phyloP scores from a whole-genome alignment of 2,329 filamentous ascomycete genomes.

The Colletotrichum sp. region DNA sequence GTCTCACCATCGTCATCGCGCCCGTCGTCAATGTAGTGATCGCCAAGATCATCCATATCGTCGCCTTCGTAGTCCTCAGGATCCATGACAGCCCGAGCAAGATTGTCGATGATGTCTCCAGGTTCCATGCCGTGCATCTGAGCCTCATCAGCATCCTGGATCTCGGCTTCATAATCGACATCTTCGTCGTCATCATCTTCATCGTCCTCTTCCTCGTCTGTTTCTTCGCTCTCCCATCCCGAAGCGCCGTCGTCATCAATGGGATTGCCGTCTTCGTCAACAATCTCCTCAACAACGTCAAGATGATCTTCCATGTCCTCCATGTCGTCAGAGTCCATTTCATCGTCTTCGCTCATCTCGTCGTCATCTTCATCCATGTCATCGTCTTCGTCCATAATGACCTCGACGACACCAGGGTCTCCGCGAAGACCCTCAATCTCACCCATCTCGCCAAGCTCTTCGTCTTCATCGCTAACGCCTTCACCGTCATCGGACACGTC shows the following conservation, averaged over 20 bases:
- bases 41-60: slow-evolving; percentile 54
- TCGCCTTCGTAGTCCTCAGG: slow-evolving; percentile 57
- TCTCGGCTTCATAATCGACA: slow-evolving; percentile 59
- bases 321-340: slow-evolving; percentile 52
- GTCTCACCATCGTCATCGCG: slow-evolving; percentile 64
- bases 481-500: slow-evolving; percentile 80
- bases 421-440: slow-evolving; percentile 78
- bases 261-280: slow-evolving; percentile 66
- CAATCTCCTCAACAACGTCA: slow-evolving; percentile 54
- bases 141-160: slow-evolving; percentile 56
- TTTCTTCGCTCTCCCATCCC: slow-evolving; percentile 65
- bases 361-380: slow-evolving; percentile 69
- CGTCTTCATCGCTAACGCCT: slow-evolving; percentile 88
- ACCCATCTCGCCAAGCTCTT: slow-evolving; percentile 82
- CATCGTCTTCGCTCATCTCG: slow-evolving; percentile 56
- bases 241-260: slow-evolving; percentile 64
- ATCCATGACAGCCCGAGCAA: slow-evolving; percentile 61
- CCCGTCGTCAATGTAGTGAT: slow-evolving; percentile 57
- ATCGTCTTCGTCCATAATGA: slow-evolving; percentile 78
- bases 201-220: slow-evolving; percentile 57
- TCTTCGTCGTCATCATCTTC: slow-evolving; percentile 57
- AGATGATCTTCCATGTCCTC: slow-evolving; percentile 57
- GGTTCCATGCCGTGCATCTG: slow-evolving; percentile 50
- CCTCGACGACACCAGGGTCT: slow-evolving; percentile 67
- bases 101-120: slow-evolving; percentile 51